phyloP scores from a whole-genome alignment of 164 flowering plant genomes.

The Vitis rotundifolia region DNA sequence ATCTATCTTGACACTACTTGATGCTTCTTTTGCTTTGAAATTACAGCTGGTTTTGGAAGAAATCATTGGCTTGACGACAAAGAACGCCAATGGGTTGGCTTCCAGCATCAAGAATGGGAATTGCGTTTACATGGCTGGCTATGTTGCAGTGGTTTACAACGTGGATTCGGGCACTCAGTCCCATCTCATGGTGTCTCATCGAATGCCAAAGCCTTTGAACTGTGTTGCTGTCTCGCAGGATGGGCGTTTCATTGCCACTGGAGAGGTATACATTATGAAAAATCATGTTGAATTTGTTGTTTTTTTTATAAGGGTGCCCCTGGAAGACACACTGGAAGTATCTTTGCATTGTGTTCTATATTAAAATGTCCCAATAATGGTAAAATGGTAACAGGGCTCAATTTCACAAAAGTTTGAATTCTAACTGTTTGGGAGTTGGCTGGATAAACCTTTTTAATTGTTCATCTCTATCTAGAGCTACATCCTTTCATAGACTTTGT shows the following conservation, averaged over 20 bases:
- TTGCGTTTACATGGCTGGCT: slow-evolving; percentile 68
- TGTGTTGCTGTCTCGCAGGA: slow-evolving; percentile 60
- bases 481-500: no score
- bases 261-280: slow-evolving; percentile 46
- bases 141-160: slow-evolving; percentile 64
- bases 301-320: no score
- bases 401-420: no score
- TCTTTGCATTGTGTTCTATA: no score
- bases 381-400: no score
- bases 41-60: slow-evolving; percentile 61
- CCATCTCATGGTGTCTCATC: slow-evolving; percentile 56
- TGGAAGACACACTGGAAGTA: no score
- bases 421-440: no score
- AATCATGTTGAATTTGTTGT: no score
- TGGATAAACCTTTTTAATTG: no score
- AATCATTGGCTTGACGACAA: slow-evolving; percentile 60
- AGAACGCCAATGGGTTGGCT: slow-evolving; percentile 63
- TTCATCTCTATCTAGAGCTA: no score
- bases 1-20: neutral
- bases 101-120: slow-evolving; percentile 33
- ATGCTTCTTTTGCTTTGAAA: neutral
- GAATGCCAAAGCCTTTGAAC: slow-evolving; percentile 60
- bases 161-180: slow-evolving; percentile 48
- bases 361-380: no score
- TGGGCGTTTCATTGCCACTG: slow-evolving; percentile 60